Evolutionary conservation across 371 early-diverging fungal genomes (phyloP), one percentile per base, ranked within the genome.

Genomic region (Mortierella sp.): DNA sequence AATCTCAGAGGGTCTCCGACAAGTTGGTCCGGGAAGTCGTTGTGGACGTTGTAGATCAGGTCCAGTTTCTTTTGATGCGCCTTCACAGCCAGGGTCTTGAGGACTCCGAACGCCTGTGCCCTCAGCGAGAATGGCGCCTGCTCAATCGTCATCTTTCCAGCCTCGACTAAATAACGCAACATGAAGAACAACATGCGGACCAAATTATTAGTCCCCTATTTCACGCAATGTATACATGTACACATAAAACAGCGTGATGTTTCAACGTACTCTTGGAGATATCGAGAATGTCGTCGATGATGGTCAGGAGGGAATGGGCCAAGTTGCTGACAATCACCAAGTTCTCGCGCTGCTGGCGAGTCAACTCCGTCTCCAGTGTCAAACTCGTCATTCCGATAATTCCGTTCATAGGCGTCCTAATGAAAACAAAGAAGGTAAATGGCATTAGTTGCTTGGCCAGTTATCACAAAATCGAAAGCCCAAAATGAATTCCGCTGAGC

Each of bases 251-350:
- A 8, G 7, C 10, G 8, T 8, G 6, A 6, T n/a, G 7, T 1
- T 37, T 41, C 39, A 48, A 85, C 85, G 55, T 84, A 79, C 85
- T 93, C 87, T 95, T 95, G 61, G 94, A 94, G 70, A 95, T 91
- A 85, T 96, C 95, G 37, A 96, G 87, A 76, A 96, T 92, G 79
- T 95, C 94, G 74, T 95, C 92, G 71, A 95, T 93, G 50, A 95
- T 93, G 2, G 89, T 92, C 61, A 94, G 77, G 66, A 95, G 84
- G 71, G 90, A 91, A 53, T 90, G 90, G 10, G 94, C 93, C 70
- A 92, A 79, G 8, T 88, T 89, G 47, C 90, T 91, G 24, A 94
- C 93, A 37, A 93, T 92, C 89, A 92, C 89, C 79, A 94, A 77
- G 71, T 93, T 92, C 79, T 94, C 95, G 53, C 92, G 90, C 80